phyloP scores from a whole-genome alignment of 225 moss, liverwort and hornwort species.

The Polytrichum formosum region DNA sequence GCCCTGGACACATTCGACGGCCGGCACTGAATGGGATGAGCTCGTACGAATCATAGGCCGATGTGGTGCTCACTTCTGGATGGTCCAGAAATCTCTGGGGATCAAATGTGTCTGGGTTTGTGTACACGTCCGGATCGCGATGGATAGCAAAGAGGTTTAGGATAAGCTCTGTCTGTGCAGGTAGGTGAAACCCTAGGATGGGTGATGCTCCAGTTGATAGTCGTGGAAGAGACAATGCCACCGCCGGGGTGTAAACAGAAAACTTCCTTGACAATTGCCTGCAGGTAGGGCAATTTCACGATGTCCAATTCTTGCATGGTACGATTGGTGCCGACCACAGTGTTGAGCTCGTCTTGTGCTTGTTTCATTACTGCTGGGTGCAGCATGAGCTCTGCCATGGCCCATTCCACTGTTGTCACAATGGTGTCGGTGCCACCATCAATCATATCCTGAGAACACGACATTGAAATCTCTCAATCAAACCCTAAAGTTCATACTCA shows the following conservation, averaged over 20 bases:
- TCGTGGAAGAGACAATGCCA: slow-evolving; percentile 1
- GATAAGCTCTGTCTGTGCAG: slow-evolving; percentile 13
- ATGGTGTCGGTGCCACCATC: slow-evolving; percentile 60
- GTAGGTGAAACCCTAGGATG: slow-evolving; percentile 11
- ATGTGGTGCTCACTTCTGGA: slow-evolving; percentile 1
- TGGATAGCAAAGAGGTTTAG: slow-evolving; percentile 23
- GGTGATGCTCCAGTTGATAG: slow-evolving; percentile 1
- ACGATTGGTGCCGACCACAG: slow-evolving; percentile 47
- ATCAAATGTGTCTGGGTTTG: slow-evolving; percentile 10
- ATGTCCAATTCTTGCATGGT: slow-evolving; percentile 56
- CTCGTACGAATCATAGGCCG: slow-evolving; percentile 6
- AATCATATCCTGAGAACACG: slow-evolving; percentile 51
- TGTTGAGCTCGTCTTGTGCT: slow-evolving; percentile 52
- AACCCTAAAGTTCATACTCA: neutral
- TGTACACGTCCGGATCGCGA: slow-evolving; percentile 11
- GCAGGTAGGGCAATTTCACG: slow-evolving; percentile 39
- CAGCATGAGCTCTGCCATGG: slow-evolving; percentile 58
- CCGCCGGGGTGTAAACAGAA: slow-evolving; percentile 16
- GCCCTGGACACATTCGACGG: slow-evolving; percentile 15
- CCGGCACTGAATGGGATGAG: slow-evolving; percentile 20
- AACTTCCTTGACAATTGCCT: slow-evolving; percentile 10
- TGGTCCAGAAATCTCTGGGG: slow-evolving; percentile 11
- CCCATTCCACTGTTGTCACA: slow-evolving; percentile 54
- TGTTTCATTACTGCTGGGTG: slow-evolving; percentile 43
- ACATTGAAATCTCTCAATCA: neutral